Evolutionary conservation across 2,329 filamentous ascomycete species (phyloP), one percentile per base, ranked within the genome.

Genomic region (Thermomyces lanuginosus): DNA sequence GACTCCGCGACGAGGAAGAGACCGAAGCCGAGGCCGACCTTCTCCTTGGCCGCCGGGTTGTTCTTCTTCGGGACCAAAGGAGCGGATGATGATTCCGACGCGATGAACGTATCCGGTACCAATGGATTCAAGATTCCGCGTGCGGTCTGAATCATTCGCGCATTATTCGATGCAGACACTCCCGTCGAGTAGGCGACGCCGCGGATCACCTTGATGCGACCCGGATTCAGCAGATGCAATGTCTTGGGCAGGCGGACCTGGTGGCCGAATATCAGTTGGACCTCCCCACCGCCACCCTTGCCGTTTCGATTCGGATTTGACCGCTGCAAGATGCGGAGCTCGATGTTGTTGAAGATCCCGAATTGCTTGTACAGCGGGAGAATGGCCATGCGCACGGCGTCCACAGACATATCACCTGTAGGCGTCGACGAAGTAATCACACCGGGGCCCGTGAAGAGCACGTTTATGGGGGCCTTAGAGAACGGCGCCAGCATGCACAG

Each of bases 201-300:
- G 30, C 86, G 69, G 38, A 98, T 78, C 40, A 74, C 72, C 65
- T 83, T 86, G 43, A 98, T 76, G 30, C 80, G 66, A 5, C 89
- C 89, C 0, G 84, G 72, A 36, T 71, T 78, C 41, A 91, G 66
- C 29, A 93, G 57, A 53, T 98, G 89, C 48, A 98, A 61, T 19
- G 89, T 98, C 61, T 92, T 92, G 7, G 89, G 89, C 27, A 95
- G 61, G 19, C 86, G 72, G 8, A 98, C 77, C 56, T 98, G 89
- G 50, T 86, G 84, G 11, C 80, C 83, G 47, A 95, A 95, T 5
- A 84, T 67, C 32, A 98, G 60, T 54, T 93, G 84, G n/a, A 98
- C 86, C 29, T 91, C 69, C 21, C 89, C 89, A 21, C 81, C 83
- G 20, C 86, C 89, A 15, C 82, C 81, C 33, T 67, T 68, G 2